Evolutionary conservation across 768 basidiomycete genomes (phyloP), one percentile per base, ranked within the genome.

Genomic region (Pholiota conissans): DNA sequence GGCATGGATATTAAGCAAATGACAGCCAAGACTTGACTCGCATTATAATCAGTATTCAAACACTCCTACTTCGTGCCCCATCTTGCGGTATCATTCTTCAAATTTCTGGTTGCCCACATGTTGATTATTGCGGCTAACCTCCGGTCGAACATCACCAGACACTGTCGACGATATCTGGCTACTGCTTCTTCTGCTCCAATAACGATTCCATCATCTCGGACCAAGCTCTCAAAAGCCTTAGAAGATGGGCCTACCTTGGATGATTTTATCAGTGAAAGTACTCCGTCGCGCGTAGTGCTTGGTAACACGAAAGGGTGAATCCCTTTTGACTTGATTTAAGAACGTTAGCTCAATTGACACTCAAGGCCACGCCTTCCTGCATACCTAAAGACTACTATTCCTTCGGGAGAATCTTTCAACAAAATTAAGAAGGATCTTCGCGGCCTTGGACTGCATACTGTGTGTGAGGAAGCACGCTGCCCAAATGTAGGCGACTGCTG

Each of bases 401-500:
- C 97, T 0, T 91, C 90, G 0, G 92, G 94, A 28, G 78, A 79
- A 10, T 93, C 95, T 2, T 99, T 89, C 72, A 88, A 84, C 62
- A 92, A 86, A 67, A 98, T 99, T 62, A 98, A 96, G 82, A 91
- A 89, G 63, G 97, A 99, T 72, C 80, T 99, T 13, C 80, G 97
- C 52, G 96, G 95, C 1, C 82, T 99, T 2, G 84, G 84, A 7
- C 77, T 99, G 48, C 94, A 97, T 67, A 99, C 97, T 0, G 97
- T 99, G 2, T 99, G 97, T 67, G 97, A 99, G 73, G 97, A 99
- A 71, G 97, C 97, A 32, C 83, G 95, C 61, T 99, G 97, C 78
- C 97, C 97, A 0, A 99, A 99, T 67, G 98, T 99, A 55, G 97
- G 96, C n/a, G 96, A 98, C 67, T 99, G 97, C 67, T 99, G 97